phyloP scores from a whole-genome alignment of 352 stramenopile species.

The Globisporangium cystogenes region DNA sequence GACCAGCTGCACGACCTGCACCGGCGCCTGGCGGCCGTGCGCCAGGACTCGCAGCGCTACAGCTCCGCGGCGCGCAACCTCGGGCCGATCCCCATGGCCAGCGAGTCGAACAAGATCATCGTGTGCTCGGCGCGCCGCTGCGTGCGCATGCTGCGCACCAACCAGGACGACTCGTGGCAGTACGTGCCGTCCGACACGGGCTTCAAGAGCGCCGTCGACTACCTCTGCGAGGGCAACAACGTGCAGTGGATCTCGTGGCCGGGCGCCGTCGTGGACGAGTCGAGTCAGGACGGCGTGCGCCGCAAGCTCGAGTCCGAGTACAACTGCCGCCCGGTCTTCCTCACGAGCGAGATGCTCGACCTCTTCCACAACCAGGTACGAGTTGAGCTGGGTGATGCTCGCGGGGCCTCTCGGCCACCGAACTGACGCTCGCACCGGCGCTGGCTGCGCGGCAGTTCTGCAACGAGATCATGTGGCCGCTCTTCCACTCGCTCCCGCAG shows the following conservation, averaged over 20 bases:
- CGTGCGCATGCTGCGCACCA: conserved; percentile 71
- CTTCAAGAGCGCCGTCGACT: conserved; percentile 74
- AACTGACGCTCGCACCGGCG: too few species aligned
- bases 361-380: conserved; percentile 79
- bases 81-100: conserved; percentile 68
- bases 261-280: conserved; percentile 71
- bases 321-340: conserved; percentile 82
- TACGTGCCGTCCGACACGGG: conserved; percentile 60
- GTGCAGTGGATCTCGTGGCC: conserved; percentile 90
- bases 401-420: too few species aligned
- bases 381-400: too few species aligned
- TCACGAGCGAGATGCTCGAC: conserved; percentile 69
- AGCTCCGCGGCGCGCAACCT: conserved; percentile 50
- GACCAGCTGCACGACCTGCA: conserved; percentile 79
- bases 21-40: conserved; percentile 57
- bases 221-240: conserved; percentile 67
- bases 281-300: conserved; percentile 68
- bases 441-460: too few species aligned
- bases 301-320: conserved; percentile 77
- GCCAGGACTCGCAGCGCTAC: conserved; percentile 71
- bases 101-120: conserved; percentile 78
- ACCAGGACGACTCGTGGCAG: conserved; percentile 67
- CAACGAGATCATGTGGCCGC: conserved; percentile 87
- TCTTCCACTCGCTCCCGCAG: conserved; percentile 88
- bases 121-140: conserved; percentile 63